A percentile compares a stretch with the other conserved stretches of the same genome.
phyloP scores from a whole-genome alignment of 371 early-diverging fungal species.

The Encephalitozoon cuniculi region DNA sequence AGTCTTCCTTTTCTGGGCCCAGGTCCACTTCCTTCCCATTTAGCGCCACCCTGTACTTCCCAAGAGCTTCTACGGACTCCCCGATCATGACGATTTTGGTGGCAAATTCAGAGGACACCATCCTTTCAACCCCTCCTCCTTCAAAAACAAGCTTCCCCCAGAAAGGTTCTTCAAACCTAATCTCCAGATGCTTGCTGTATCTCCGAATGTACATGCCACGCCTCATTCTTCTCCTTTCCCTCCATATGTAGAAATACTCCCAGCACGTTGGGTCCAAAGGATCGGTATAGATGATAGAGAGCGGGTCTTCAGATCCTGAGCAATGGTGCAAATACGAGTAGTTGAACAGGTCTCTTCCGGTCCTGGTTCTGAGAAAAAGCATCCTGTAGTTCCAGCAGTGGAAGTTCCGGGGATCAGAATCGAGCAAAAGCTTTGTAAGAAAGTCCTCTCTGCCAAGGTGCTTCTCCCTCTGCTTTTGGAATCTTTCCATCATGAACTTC shows the following conservation, averaged over 20 bases:
- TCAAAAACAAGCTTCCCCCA: not conserved
- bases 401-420: slow-evolving; percentile 51
- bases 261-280: slow-evolving; percentile 32
- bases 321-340: slow-evolving; percentile 38
- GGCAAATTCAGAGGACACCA: not conserved
- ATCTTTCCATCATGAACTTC: not conserved
- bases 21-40: not conserved
- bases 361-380: not conserved
- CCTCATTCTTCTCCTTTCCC: slow-evolving; percentile 16
- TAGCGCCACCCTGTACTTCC: not conserved
- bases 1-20: not conserved
- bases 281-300: slow-evolving; percentile 35
- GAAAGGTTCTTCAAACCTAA: slow-evolving; percentile 25
- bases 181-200: not conserved
- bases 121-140: not conserved
- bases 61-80: not conserved
- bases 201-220: slow-evolving; percentile 23
- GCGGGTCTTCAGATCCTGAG: not conserved
- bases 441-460: slow-evolving; percentile 2
- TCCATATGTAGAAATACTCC: slow-evolving; percentile 18
- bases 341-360: slow-evolving; percentile 41
- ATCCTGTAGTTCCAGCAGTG: slow-evolving; percentile 53
- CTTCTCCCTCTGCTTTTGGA: not conserved
- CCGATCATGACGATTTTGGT: not conserved
- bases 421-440: slow-evolving; percentile 21